Evolutionary conservation across 2,329 filamentous ascomycete genomes (phyloP).

Genomic region (Pleurostoma richardsiae): DNA sequence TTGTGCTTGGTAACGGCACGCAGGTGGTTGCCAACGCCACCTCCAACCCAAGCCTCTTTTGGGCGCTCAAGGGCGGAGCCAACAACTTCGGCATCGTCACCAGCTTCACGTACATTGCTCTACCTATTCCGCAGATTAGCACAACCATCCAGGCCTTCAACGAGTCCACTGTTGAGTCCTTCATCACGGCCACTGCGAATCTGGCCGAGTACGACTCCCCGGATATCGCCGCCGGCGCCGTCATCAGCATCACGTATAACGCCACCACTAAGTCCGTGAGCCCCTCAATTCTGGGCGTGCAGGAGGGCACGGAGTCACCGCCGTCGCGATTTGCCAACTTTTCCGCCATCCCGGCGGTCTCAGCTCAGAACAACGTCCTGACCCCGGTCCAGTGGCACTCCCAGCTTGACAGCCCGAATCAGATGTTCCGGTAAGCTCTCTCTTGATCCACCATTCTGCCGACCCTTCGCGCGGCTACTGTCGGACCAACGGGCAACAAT

Average conservation of each 20-base stretch:
- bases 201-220: constrained; percentile 15
- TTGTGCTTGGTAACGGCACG: constrained; percentile 17
- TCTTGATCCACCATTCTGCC: not conserved
- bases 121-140: constrained; percentile 16
- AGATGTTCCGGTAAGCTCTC: constrained; percentile 25
- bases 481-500: no score
- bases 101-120: constrained; percentile 4
- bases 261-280: constrained; percentile 15
- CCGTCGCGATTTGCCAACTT: constrained; percentile 26
- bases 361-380: constrained; percentile 19
- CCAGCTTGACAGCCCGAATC: constrained; percentile 19
- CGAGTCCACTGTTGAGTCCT: constrained; percentile 15
- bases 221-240: constrained; percentile 20
- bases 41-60: constrained; percentile 15
- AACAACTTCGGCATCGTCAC: constrained; percentile 2
- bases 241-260: constrained; percentile 24
- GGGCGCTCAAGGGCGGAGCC: constrained; percentile 19
- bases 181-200: constrained; percentile 20
- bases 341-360: constrained; percentile 16
- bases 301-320: constrained; percentile 23
- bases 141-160: constrained; percentile 25
- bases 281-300: constrained; percentile 23
- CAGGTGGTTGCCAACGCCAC: constrained; percentile 13
- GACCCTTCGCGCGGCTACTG: no score
- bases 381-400: constrained; percentile 19